These are phyloP conservation scores for Hondaea fermentalgiana DNA, from an alignment of 108 stramenopile genomes.

Conservation along the genomic window DNA sequence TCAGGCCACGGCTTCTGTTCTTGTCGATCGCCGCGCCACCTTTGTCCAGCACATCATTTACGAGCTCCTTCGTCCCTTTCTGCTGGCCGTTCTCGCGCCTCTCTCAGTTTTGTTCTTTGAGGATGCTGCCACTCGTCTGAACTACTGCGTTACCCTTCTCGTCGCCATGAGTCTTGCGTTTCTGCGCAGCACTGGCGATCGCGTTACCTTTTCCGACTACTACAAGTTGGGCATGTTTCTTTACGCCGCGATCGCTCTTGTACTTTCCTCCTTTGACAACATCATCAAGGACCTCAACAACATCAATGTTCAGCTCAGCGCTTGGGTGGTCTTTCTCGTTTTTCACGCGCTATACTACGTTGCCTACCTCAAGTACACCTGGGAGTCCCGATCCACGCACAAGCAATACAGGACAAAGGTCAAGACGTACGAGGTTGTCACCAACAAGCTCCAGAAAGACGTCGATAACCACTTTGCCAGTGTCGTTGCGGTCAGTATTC, in stretches of 20 bases:
- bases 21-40: not conserved
- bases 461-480: not conserved
- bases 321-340: not conserved
- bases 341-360: not conserved
- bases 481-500: not conserved
- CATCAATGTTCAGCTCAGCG: not conserved
- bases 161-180: conserved; percentile 6
- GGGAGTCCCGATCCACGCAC: not conserved
- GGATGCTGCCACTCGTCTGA: not conserved
- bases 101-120: not conserved
- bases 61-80: not conserved
- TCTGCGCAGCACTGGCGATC: not conserved
- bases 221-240: conserved; percentile 13
- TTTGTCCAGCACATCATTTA: not conserved
- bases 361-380: not conserved
- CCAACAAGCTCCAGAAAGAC: not conserved
- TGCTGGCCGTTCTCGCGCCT: not conserved
- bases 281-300: not conserved
- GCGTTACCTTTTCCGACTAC: not conserved
- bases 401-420: not conserved
- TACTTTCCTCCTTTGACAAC: not conserved
- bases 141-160: not conserved
- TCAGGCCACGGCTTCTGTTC: not conserved
- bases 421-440: not conserved
- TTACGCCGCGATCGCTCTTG: not conserved